Evolutionary conservation across 192 early-diverging fungal genomes (phyloP), one percentile per base, ranked within the genome.

Genomic region (Obelidium mucronatum): DNA sequence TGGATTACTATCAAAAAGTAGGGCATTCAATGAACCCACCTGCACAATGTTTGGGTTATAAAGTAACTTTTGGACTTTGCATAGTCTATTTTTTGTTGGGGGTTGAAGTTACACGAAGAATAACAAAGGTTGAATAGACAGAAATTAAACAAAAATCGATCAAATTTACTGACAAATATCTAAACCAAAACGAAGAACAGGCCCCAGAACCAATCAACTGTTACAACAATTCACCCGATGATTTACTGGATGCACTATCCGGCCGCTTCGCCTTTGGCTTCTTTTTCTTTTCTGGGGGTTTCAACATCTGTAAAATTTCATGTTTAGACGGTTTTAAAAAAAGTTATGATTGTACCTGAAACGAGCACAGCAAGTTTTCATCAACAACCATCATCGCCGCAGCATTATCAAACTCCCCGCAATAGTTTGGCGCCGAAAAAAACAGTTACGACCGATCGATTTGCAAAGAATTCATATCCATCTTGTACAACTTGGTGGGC

Each of bases 401-500:
- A 24, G 89, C 89, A 76, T 90, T 90, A 63, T 90, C 89, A 78
- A 88, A 88, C 74, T 88, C 87, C 31, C 95, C 95, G 75, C 95
- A 96, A 73, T 96, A 97, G 79, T 96, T 96, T n/a, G 96, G 96
- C 40, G 95, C 96, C 24, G 94, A 95, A 80, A 98, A n/a, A 98
- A 63, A 98, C 81, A 4, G 97, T 98, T 40, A 98, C 97, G 40
- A 98, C 79, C 73, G 95, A 92, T 40, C 95, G 87, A 81, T 96
- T 96, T 48, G 94, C 94, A 89, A 98, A 98, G 79, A 98, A 98
- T 80, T 98, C 97, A 75, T 98, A 98, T 22, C 97, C 97, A 80
- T 98, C 97, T 79, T 98, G 94, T 11, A 97, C 96, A 5, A 98
- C 97, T 84, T 97, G 95, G 86, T 98, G 97, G 28, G 97, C 97